Conservation (phyloP, 2,329 filamentous ascomycete species). For the Apiospora koreana region DNA sequence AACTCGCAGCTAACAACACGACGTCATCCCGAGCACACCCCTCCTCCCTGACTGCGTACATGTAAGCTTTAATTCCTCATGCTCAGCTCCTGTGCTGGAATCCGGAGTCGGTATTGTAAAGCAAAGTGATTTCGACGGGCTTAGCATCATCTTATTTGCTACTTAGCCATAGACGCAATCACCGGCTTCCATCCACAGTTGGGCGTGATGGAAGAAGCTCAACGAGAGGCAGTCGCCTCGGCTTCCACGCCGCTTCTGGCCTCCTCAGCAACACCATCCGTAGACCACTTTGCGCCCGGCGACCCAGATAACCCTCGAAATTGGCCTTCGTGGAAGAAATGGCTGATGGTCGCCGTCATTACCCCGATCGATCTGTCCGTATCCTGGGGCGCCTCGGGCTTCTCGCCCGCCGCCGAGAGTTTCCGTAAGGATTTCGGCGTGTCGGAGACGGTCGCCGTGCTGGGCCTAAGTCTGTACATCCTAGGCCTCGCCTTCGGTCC, state of each 20-base stretch:
- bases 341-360: slow-evolving; percentile 32
- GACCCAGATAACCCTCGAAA: slow-evolving; percentile 32
- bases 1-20: background rate
- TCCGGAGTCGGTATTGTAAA: background rate
- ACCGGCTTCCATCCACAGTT: background rate
- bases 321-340: slow-evolving; percentile 35
- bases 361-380: slow-evolving; percentile 34
- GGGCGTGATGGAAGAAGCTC: background rate
- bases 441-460: slow-evolving; percentile 39
- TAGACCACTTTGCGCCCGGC: slow-evolving; percentile 17
- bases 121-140: background rate
- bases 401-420: slow-evolving; percentile 42
- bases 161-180: background rate
- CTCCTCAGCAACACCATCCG: background rate
- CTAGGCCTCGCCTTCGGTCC: slow-evolving; percentile 43
- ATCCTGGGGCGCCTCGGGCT: slow-evolving; percentile 48
- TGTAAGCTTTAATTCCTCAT: background rate
- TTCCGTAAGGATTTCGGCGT: slow-evolving; percentile 43
- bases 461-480: slow-evolving; percentile 48
- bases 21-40: background rate
- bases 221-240: background rate
- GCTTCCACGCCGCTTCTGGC: slow-evolving; percentile 15
- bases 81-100: background rate
- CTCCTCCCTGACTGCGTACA: background rate
- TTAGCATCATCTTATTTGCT: background rate